These are phyloP conservation scores for Tetrahymena malaccensis DNA, from an alignment of 73 alveolate species.

Conservation along the genomic window DNA sequence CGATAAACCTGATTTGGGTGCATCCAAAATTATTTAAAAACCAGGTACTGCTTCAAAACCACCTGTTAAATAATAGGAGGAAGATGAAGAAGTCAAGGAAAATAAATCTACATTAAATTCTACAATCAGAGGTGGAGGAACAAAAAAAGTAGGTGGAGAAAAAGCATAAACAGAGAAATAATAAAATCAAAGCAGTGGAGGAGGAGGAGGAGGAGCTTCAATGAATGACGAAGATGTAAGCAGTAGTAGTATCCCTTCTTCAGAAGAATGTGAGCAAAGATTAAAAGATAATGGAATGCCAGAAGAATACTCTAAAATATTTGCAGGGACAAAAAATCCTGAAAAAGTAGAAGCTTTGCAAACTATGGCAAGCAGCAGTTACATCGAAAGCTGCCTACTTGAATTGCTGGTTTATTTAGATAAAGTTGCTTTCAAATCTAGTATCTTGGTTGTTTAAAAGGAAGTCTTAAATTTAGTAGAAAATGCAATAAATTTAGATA, in stretches of 20 bases:
- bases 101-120: not conserved
- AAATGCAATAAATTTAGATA: conserved; percentile 21
- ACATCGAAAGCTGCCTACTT: conserved; percentile 2
- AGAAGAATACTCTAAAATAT: not conserved
- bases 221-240: not conserved
- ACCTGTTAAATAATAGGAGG: not conserved
- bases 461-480: conserved; percentile 16
- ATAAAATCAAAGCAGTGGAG: not conserved
- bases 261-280: not conserved
- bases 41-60: not conserved
- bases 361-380: not conserved
- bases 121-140: not conserved
- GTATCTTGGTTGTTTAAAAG: conserved; percentile 12
- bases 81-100: not conserved
- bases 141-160: not conserved
- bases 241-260: not conserved
- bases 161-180: not conserved
- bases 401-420: conserved; percentile 21
- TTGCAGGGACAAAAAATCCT: conserved; percentile 1
- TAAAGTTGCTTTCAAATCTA: conserved; percentile 1
- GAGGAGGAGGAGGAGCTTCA: not conserved
- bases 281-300: not conserved
- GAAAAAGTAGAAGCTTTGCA: conserved; percentile 33
- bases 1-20: not conserved
- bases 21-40: not conserved